Conservation (phyloP, 345 rosid genomes). For the Eucalyptus coolabah region DNA sequence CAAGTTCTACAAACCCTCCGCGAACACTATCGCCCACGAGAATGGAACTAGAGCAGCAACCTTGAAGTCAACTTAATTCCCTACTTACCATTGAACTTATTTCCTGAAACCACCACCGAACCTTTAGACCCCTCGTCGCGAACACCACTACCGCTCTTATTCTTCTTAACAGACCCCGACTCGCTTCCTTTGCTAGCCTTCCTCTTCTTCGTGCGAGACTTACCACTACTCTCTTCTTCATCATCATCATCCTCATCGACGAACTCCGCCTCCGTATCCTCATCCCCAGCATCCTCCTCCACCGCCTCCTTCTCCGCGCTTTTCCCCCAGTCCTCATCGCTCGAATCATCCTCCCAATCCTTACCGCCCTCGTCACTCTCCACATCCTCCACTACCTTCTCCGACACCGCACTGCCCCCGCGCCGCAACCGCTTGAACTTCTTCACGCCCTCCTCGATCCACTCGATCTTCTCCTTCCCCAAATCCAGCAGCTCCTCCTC, state of each 20-base stretch:
- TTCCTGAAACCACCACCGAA: slow-evolving; percentile 17
- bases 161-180: slow-evolving; percentile 37
- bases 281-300: slow-evolving; percentile 37
- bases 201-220: slow-evolving; percentile 30
- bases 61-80: background rate
- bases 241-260: slow-evolving; percentile 42
- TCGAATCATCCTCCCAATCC: slow-evolving; percentile 38
- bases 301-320: slow-evolving; percentile 24
- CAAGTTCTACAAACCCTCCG: background rate
- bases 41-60: background rate
- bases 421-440: slow-evolving; percentile 56
- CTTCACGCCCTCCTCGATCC: slow-evolving; percentile 31
- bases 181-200: slow-evolving; percentile 6
- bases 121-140: slow-evolving; percentile 13
- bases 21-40: background rate
- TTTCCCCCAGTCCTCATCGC: slow-evolving; percentile 78
- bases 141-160: slow-evolving; percentile 1
- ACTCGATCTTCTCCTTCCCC: slow-evolving; percentile 78
- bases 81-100: slow-evolving; percentile 31
- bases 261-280: slow-evolving; percentile 36
- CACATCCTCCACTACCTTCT: slow-evolving; percentile 19
- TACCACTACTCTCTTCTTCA: slow-evolving; percentile 6
- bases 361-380: slow-evolving; percentile 2
- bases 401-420: slow-evolving; percentile 39
- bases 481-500: slow-evolving; percentile 89